phyloP scores from a whole-genome alignment of 495 filamentous ascomycete species.

The Bacidia gigantensis region DNA sequence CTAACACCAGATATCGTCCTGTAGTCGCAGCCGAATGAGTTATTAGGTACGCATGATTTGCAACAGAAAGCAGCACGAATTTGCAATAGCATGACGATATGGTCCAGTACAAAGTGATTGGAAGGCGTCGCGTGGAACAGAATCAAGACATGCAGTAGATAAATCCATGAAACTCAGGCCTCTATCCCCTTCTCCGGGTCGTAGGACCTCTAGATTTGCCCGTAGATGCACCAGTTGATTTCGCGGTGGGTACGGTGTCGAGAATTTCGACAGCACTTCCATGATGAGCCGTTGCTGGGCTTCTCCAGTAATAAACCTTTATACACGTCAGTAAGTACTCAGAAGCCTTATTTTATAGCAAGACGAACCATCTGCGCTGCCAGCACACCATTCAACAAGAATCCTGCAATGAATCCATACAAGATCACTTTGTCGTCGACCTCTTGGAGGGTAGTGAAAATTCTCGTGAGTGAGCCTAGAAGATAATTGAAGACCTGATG shows the following conservation, averaged over 20 bases:
- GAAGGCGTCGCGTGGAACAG: too few relatives aligned
- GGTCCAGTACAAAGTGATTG: background rate
- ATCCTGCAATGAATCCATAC: constrained; percentile 82
- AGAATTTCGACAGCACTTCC: constrained; percentile 26
- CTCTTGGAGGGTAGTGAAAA: constrained; percentile 95
- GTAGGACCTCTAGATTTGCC: constrained; percentile 29
- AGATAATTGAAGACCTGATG: constrained; percentile 94
- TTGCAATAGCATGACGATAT: background rate
- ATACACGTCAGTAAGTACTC: background rate
- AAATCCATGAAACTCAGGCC: background rate
- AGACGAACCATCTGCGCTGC: constrained; percentile 65
- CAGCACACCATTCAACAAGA: constrained; percentile 71
- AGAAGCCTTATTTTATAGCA: background rate
- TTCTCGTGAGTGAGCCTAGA: constrained; percentile 73
- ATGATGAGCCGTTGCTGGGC: constrained; percentile 35
- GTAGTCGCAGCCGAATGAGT: too few relatives aligned
- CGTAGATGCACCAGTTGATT: constrained; percentile 26
- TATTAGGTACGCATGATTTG: too few relatives aligned
- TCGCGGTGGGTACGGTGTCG: constrained; percentile 22
- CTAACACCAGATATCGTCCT: too few relatives aligned
- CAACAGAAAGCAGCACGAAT: too few relatives aligned
- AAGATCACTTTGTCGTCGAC: constrained; percentile 91
- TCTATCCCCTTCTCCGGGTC: constrained; percentile 36
- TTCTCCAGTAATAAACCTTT: constrained; percentile 75
- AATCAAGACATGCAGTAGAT: background rate